Percentiles rank a stretch among this genome's conserved stretches.
phyloP scores from a whole-genome alignment of 2,329 filamentous ascomycete genomes.

The Fusarium udum region DNA sequence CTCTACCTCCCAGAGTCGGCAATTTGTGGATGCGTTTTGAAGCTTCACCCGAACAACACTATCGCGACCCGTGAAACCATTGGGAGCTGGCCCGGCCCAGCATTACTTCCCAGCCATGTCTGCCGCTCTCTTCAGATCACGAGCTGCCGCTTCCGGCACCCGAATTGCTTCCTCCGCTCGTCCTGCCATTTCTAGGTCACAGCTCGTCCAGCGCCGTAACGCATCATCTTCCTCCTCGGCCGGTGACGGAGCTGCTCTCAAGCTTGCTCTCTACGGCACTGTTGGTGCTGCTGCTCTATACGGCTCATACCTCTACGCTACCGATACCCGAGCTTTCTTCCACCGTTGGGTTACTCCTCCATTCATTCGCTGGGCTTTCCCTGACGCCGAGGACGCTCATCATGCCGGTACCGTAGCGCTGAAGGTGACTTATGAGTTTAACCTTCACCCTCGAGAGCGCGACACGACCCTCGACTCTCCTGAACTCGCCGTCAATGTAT shows the following conservation, averaged over 20 bases:
- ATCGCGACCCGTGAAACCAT: constrained; percentile 40
- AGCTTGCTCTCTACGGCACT: constrained; percentile 53
- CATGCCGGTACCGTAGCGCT: constrained; percentile 77
- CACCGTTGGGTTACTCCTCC: constrained; percentile 76
- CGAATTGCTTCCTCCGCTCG: constrained; percentile 34
- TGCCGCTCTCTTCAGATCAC: constrained; percentile 39
- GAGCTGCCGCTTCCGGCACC: constrained; percentile 30
- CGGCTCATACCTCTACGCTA: constrained; percentile 72
- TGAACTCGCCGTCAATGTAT: constrained; percentile 64
- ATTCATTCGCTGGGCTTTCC: constrained; percentile 70
- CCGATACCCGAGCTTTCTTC: constrained; percentile 76
- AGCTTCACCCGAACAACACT: constrained; percentile 42
- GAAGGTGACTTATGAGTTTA: constrained; percentile 76
- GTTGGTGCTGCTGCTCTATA: constrained; percentile 54
- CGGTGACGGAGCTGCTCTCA: constrained; percentile 45
- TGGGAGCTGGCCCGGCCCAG: constrained; percentile 45
- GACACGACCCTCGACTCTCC: constrained; percentile 52
- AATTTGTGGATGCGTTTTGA: constrained; percentile 39
- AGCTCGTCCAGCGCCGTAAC: constrained; percentile 43
- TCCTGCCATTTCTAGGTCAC: constrained; percentile 28
- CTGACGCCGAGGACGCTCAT: constrained; percentile 92
- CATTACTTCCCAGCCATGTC: constrained; percentile 42
- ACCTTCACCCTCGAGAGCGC: constrained; percentile 85
- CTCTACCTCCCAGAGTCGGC: constrained; percentile 31
- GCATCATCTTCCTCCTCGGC: constrained; percentile 50